Conservation (phyloP, 495 filamentous ascomycete species). For the Haplographium delicatum region DNA sequence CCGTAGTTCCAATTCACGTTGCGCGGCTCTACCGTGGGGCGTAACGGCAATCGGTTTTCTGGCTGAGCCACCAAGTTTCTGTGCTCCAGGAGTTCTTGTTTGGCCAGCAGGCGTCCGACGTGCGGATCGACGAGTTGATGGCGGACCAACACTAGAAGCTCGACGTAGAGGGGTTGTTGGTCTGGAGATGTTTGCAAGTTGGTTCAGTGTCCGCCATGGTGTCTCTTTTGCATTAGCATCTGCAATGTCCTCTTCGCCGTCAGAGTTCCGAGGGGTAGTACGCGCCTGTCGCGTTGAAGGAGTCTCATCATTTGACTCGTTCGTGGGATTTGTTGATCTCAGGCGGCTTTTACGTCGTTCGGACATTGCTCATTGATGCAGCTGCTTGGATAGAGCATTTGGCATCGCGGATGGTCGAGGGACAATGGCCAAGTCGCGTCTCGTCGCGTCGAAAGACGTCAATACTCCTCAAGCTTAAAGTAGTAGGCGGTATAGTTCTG, state of each 20-base stretch:
- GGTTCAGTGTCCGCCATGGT: constrained; percentile 30
- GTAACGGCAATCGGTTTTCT: constrained; percentile 50
- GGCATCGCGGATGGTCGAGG: too few species aligned
- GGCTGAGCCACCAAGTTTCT: constrained; percentile 26
- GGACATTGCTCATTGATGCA: background rate
- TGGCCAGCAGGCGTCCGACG: constrained; percentile 21
- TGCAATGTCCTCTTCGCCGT: constrained; percentile 17
- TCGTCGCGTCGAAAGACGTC: background rate
- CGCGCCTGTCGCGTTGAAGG: constrained; percentile 12
- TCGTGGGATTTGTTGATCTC: background rate
- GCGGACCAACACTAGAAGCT: constrained; percentile 27
- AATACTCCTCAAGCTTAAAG: too few species aligned
- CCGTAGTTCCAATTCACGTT: constrained; percentile 64
- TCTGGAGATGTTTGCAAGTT: constrained; percentile 32
- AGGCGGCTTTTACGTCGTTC: background rate
- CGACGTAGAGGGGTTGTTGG: constrained; percentile 35
- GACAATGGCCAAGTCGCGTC: constrained; percentile 2
- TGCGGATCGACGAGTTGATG: constrained; percentile 16
- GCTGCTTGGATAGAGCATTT: too few species aligned
- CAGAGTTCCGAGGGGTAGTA: constrained; percentile 32
- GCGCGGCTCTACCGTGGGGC: constrained; percentile 60
- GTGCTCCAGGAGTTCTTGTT: constrained; percentile 22
- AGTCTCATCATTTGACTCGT: background rate
- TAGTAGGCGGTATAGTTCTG: background rate
- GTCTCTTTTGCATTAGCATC: constrained; percentile 23